Evolutionary conservation across 208 protist species (phyloP), one percentile per base, ranked within the genome.

Genomic region (Trypanosoma caninum): DNA sequence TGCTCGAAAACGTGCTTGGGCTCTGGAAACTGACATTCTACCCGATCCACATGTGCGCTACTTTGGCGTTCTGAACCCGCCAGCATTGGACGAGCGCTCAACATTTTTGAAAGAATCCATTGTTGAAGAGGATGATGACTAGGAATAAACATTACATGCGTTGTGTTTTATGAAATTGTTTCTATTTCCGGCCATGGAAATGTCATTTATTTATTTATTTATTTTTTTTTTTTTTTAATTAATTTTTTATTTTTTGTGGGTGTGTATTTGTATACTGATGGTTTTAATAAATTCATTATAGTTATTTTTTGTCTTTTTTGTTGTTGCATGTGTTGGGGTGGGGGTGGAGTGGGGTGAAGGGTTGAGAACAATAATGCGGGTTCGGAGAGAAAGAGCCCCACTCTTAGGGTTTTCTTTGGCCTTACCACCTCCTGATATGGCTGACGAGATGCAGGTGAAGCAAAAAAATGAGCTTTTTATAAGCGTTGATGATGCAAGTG

Each of bases 81-180:
- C 89, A 1, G 60, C 82, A 8, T 35, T 93, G 10, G 82, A 89
- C 53, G 59, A 72, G 22, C 81, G 83, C 5, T 91, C 89, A n/a
- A 87, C 76, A 18, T 95, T 91, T 51, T 93, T 82, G 0, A 93
- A 93, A 47, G 80, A 91, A 40, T 93, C 82, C 14, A 78, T 96
- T 31, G 80, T 93, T 3, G 86, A 96, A 52, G 89, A 96, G 33
- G 86, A 93, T 61, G 87, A 96, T 62, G 84, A 93, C 51, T 94
- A 52, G 5, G 2, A 2, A 52, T 52, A 28, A 37, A 46, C 4
- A 46, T 58, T 14, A 18, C 23, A 37, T n/a, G n/a, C n/a, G n/a
- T n/a, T 46, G 20, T 34, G 27, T 37, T 7, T 23, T 46, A 4
- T 9, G 11, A 60, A n/a, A 18, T 60, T 33, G 9, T 46, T 18